Evolutionary conservation across 805 yeast genomes (phyloP).

Genomic region (Debaryomyces prosopidis): DNA sequence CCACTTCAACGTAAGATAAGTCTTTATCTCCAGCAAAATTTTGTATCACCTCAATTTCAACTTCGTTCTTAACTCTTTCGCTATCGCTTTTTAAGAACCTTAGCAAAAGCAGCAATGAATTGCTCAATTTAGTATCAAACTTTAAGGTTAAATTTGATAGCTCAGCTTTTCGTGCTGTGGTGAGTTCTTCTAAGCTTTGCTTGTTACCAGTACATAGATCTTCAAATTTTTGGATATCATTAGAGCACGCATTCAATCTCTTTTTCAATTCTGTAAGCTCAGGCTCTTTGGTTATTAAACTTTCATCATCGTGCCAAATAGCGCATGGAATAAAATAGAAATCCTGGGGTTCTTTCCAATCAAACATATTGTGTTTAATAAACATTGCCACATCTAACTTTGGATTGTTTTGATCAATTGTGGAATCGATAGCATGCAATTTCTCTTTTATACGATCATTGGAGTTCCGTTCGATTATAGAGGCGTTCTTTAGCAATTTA

Average conservation of each 20-base stretch:
- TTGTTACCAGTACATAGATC: constrained; percentile 47
- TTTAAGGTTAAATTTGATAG: constrained; percentile 43
- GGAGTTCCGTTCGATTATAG: constrained; percentile 54
- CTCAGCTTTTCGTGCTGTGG: constrained; percentile 31
- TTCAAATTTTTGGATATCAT: constrained; percentile 41
- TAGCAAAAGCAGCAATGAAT: constrained; percentile 54
- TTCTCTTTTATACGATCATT: constrained; percentile 48
- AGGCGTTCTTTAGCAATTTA: constrained; percentile 62
- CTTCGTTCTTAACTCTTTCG: constrained; percentile 71
- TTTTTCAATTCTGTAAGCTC: constrained; percentile 59
- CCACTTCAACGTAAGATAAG: constrained; percentile 55
- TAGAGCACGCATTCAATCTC: constrained; percentile 43
- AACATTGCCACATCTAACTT: constrained; percentile 84
- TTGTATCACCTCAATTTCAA: constrained; percentile 87
- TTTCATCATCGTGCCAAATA: constrained; percentile 96
- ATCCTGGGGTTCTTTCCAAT: constrained; percentile 87
- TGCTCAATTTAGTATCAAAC: constrained; percentile 54
- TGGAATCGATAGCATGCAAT: constrained; percentile 51
- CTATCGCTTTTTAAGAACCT: constrained; percentile 75
- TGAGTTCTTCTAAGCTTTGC: constrained; percentile 49
- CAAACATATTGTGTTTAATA: constrained; percentile 74
- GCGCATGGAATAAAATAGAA: constrained; percentile 84
- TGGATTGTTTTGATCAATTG: constrained; percentile 71
- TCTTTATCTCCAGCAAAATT: constrained; percentile 78
- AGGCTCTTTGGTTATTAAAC: constrained; percentile 55